A percentile compares a stretch with the other conserved stretches of the same genome.
Conservation (phyloP, 176 grass and related monocot genomes). For the bread wheat (Triticum aestivum) region IWGSC_CS_RefSeq_v2.1 NC_057812.1:51719802-51720301, state of each 20-base stretch:
- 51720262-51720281: conserved; percentile 5
- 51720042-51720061: conserved; percentile 17
- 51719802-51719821: conserved; percentile 12
- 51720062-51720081: not conserved
- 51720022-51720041: conserved; percentile 26
- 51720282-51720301: not conserved
- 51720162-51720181: not conserved
- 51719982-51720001: no score
- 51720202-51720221: not conserved
- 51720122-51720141: not conserved
- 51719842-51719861: not conserved
- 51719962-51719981: no score
- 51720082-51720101: not conserved
- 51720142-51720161: not conserved
- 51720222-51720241: not conserved
- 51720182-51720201: conserved; percentile 40
- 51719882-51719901: not conserved
- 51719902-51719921: not conserved
- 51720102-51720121: not conserved
- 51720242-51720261: not conserved
- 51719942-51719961: no score
- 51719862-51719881: not conserved
- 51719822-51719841: not conserved
- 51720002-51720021: conserved; percentile 15
- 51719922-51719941: not conserved